phyloP scores from a whole-genome alignment of 1,284 basidiomycete genomes.

The Malassezia caprae region DNA sequence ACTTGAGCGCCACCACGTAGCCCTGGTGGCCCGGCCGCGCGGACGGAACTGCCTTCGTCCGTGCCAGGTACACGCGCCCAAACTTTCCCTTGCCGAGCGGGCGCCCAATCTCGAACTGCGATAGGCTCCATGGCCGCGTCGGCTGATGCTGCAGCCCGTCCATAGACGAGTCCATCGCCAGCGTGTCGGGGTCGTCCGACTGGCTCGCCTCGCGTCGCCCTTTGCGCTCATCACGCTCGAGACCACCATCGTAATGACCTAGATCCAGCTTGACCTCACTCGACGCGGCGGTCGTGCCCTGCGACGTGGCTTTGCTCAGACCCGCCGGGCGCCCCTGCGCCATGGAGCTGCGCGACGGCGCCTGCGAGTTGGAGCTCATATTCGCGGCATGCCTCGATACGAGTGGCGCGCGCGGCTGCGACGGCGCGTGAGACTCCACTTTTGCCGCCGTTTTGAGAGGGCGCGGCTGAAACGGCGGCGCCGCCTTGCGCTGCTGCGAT shows the following conservation, averaged over 20 bases:
- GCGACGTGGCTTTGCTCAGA: not conserved
- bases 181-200: not conserved
- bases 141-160: constrained; percentile 26
- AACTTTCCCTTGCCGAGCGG: constrained; percentile 98
- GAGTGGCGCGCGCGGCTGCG: constrained; percentile 8
- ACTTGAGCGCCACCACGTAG: constrained; percentile 94
- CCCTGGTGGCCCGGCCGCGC: constrained; percentile 16
- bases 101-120: constrained; percentile 84
- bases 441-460: constrained; percentile 9
- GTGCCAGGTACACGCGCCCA: constrained; percentile 94
- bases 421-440: not conserved
- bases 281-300: not conserved
- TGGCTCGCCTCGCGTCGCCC: constrained; percentile 31
- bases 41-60: constrained; percentile 54
- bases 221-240: constrained; percentile 46
- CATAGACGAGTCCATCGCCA: constrained; percentile 19
- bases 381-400: constrained; percentile 3
- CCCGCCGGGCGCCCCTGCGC: not conserved
- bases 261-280: constrained; percentile 26
- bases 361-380: not conserved
- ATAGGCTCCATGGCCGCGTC: constrained; percentile 61
- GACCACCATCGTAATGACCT: constrained; percentile 46
- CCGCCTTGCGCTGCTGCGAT: constrained; percentile 15
- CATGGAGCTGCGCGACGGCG: not conserved
- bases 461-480: constrained; percentile 16